These are phyloP conservation scores for Trichoderma endophyticum DNA, from an alignment of 2,329 filamentous ascomycete species.

Conservation along the genomic window DNA sequence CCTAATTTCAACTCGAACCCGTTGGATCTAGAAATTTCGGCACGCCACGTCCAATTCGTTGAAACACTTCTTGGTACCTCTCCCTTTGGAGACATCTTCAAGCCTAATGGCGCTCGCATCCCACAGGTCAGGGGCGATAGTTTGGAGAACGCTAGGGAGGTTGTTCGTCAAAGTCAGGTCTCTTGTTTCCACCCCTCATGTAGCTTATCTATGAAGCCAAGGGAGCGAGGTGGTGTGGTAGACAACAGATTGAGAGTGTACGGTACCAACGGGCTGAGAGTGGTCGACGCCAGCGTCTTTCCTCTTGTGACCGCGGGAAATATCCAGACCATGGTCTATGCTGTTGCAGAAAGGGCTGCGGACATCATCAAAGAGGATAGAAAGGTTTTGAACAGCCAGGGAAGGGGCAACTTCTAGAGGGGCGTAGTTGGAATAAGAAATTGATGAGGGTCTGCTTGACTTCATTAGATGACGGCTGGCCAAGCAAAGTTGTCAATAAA, in stretches of 20 bases:
- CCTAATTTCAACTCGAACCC: slow-evolving; percentile 39
- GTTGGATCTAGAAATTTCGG: slow-evolving; percentile 54
- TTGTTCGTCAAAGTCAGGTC: slow-evolving; percentile 34
- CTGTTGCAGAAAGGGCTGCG: slow-evolving; percentile 40
- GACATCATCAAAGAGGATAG: slow-evolving; percentile 32
- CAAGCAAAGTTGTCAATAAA: background rate
- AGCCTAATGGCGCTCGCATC: slow-evolving; percentile 33
- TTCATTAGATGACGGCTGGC: background rate
- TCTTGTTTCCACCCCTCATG: slow-evolving; percentile 47
- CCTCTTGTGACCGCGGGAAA: slow-evolving; percentile 42
- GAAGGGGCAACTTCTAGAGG: background rate
- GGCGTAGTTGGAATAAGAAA: background rate
- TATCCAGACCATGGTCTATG: slow-evolving; percentile 30
- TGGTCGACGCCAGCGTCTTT: slow-evolving; percentile 47
- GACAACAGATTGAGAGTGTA: slow-evolving; percentile 42
- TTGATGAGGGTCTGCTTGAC: background rate
- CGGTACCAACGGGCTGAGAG: slow-evolving; percentile 41
- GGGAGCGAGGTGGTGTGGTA: slow-evolving; percentile 44
- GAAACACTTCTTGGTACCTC: slow-evolving; percentile 35
- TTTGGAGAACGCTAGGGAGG: slow-evolving; percentile 35
- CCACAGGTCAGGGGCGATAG: slow-evolving; percentile 23
- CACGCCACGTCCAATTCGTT: slow-evolving; percentile 42
- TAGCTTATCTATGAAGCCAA: slow-evolving; percentile 49
- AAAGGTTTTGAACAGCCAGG: background rate
- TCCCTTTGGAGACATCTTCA: slow-evolving; percentile 40